These are phyloP conservation scores for Parmelia sp. DNA, from an alignment of 495 filamentous ascomycete species.

Conservation along the genomic window DNA sequence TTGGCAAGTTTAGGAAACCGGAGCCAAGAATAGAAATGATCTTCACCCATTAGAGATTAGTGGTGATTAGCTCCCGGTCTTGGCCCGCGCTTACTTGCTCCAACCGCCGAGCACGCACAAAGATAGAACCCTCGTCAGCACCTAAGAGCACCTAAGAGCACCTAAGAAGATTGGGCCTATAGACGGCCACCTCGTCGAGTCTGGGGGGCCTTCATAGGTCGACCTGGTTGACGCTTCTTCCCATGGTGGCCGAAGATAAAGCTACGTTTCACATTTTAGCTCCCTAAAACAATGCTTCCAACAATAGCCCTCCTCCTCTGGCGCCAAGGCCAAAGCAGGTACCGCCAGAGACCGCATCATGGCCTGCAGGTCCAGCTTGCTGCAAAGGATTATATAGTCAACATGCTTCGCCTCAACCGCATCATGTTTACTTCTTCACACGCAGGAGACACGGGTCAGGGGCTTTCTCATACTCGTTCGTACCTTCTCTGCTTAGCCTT, in stretches of 20 bases:
- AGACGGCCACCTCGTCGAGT: conserved; percentile 1
- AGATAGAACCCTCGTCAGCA: conserved; percentile 14
- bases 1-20: neutral
- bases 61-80: conserved; percentile 4
- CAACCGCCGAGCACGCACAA: conserved; percentile 10
- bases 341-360: conserved; percentile 10
- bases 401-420: conserved; percentile 22
- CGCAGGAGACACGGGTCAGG: conserved; percentile 14
- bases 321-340: conserved; percentile 18
- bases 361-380: conserved; percentile 7
- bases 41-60: conserved; percentile 7
- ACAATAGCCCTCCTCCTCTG: conserved; percentile 8
- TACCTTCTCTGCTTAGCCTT: conserved; percentile 17
- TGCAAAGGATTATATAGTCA: conserved; percentile 20
- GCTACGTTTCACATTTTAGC: conserved; percentile 19
- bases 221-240: conserved; percentile 9
- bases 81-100: conserved; percentile 16
- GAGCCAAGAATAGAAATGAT: conserved; percentile 13
- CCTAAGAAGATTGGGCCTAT: conserved; percentile 14
- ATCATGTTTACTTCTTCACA: conserved; percentile 18
- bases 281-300: conserved; percentile 3
- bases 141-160: no score
- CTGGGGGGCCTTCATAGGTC: neutral
- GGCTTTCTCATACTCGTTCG: conserved; percentile 2
- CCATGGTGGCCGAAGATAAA: neutral